Evolutionary conservation across 2,329 filamentous ascomycete genomes (phyloP).

Genomic region (Aschersonia sp.): DNA sequence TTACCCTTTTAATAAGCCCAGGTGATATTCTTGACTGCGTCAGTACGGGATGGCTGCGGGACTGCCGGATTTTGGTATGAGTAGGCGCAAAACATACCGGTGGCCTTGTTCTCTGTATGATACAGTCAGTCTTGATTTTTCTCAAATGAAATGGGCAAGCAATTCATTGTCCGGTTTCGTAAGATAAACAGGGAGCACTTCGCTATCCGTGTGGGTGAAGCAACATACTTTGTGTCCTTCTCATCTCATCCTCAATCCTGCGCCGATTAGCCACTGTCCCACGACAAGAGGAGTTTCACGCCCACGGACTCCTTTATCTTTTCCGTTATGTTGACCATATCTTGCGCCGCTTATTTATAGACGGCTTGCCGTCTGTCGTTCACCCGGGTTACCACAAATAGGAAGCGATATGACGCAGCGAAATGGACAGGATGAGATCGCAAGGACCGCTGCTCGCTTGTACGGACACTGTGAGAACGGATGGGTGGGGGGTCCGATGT

Average conservation of each 20-base stretch:
- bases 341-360: conserved; percentile 22
- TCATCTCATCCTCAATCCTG: conserved; percentile 99
- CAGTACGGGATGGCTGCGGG: conserved; percentile 2
- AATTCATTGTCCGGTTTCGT: too few relatives aligned
- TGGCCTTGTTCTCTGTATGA: conserved; percentile 84
- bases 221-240: conserved; percentile 74
- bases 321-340: conserved; percentile 98
- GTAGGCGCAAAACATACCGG: conserved; percentile 45
- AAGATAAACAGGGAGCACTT: too few relatives aligned
- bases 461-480: too few relatives aligned
- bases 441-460: neutral
- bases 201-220: too few relatives aligned
- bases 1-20: conserved; percentile 93
- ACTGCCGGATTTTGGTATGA: neutral
- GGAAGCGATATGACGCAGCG: neutral
- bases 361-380: conserved; percentile 14
- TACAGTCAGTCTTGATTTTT: conserved; percentile 11
- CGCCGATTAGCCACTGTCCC: conserved; percentile 10
- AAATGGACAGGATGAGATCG: neutral
- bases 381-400: too few relatives aligned
- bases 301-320: conserved; percentile 91
- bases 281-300: neutral
- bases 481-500: too few relatives aligned
- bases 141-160: neutral
- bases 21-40: conserved; percentile 67